Percentiles rank a stretch among this genome's conserved stretches.
These are phyloP conservation scores for Strobilomyces confusus DNA, from an alignment of 768 basidiomycete species.

Conservation along the genomic window DNA sequence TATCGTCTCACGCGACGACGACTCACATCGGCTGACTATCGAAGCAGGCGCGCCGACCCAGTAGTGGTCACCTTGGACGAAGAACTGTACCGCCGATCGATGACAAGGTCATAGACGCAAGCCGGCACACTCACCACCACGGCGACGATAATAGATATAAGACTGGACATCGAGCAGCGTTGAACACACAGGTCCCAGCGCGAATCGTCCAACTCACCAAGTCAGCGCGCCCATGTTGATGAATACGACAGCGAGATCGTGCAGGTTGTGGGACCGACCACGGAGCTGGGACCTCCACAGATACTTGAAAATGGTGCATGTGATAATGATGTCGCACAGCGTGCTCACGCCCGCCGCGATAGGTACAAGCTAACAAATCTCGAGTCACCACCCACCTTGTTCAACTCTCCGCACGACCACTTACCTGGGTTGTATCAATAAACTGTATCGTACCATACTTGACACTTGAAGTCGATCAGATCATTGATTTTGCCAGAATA, in stretches of 20 bases:
- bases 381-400: background rate
- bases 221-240: conserved; percentile 16
- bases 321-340: conserved; percentile 13
- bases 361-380: conserved; percentile 7
- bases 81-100: conserved; percentile 1
- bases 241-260: conserved; percentile 10
- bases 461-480: background rate
- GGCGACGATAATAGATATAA: conserved; percentile 5
- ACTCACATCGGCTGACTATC: conserved; percentile 11
- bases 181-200: background rate
- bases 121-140: background rate
- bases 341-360: conserved; percentile 2
- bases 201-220: background rate
- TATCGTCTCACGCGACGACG: no score
- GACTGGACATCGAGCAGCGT: background rate
- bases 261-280: background rate
- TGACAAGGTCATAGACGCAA: background rate
- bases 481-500: background rate
- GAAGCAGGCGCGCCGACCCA: conserved; percentile 9
- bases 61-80: conserved; percentile 5
- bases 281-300: conserved; percentile 13
- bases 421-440: conserved; percentile 7
- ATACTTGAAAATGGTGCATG: conserved; percentile 5
- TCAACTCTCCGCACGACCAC: background rate
- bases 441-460: background rate